Conservation (phyloP, 2,329 filamentous ascomycete genomes). For the Fusarium sp. region DNA sequence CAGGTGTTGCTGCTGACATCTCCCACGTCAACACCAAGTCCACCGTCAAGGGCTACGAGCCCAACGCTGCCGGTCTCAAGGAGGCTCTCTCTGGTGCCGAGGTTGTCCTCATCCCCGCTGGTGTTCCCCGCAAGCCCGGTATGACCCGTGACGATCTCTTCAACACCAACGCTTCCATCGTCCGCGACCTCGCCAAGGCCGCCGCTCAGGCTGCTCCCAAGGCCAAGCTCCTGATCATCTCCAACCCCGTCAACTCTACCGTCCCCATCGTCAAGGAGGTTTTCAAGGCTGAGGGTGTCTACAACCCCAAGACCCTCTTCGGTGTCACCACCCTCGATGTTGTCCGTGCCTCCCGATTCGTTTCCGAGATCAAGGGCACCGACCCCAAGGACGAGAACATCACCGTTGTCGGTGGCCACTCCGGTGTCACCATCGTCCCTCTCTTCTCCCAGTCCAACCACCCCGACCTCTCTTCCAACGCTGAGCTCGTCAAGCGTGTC, state of each 20-base stretch:
- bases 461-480: conserved; percentile 81
- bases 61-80: conserved; percentile 78
- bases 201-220: conserved; percentile 87
- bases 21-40: conserved; percentile 99
- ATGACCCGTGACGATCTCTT: conserved; percentile 99
- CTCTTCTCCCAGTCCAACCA: conserved; percentile 95
- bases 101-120: conserved; percentile 96
- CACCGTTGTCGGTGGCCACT: conserved; percentile 96
- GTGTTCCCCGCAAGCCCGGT: conserved; percentile 98
- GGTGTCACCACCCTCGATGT: conserved; percentile 99
- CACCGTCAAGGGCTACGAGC: conserved; percentile 88
- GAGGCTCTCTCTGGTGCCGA: conserved; percentile 86
- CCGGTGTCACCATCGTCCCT: conserved; percentile 96
- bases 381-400: conserved; percentile 94
- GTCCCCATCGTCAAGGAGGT: conserved; percentile 97
- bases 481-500: conserved; percentile 88
- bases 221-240: conserved; percentile 96
- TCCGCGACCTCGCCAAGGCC: conserved; percentile 97
- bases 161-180: conserved; percentile 99
- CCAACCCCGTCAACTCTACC: conserved; percentile 99
- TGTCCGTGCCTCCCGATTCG: conserved; percentile 97
- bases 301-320: conserved; percentile 99
- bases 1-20: conserved; percentile 97
- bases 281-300: conserved; percentile 94
- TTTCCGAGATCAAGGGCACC: conserved; percentile 90